phyloP scores from a whole-genome alignment of 2,329 filamentous ascomycete species.

The Fusarium citri region DNA sequence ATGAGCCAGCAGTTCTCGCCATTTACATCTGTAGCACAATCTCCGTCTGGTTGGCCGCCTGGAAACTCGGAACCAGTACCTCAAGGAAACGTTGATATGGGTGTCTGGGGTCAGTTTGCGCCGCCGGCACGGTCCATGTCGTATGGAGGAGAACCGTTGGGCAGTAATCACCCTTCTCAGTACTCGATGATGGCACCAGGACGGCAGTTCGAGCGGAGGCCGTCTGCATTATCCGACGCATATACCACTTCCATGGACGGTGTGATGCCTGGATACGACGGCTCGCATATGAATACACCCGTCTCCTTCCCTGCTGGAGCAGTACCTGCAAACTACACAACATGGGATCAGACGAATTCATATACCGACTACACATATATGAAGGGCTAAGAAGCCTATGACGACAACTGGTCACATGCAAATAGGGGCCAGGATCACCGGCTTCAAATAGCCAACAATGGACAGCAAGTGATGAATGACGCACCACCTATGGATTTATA shows the following conservation, averaged over 20 bases:
- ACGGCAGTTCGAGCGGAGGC: constrained; percentile 58
- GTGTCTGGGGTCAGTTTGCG: constrained; percentile 57
- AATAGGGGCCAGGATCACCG: constrained; percentile 19
- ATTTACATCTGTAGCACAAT: constrained; percentile 58
- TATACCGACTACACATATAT: constrained; percentile 50
- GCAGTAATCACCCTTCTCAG: constrained; percentile 51
- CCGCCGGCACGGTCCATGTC: constrained; percentile 61
- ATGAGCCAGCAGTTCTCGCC: constrained; percentile 63
- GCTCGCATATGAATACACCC: constrained; percentile 47
- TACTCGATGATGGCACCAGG: constrained; percentile 57
- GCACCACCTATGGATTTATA: constrained; percentile 21
- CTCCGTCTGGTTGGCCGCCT: constrained; percentile 57
- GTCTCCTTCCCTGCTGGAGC: constrained; percentile 54
- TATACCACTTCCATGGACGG: constrained; percentile 57
- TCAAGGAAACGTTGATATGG: constrained; percentile 56
- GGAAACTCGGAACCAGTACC: constrained; percentile 52
- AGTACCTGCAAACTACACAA: constrained; percentile 53
- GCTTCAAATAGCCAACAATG: constrained; percentile 17
- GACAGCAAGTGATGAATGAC: constrained; percentile 27
- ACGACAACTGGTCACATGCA: constrained; percentile 51
- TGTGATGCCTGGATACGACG: constrained; percentile 52
- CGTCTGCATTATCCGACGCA: constrained; percentile 57
- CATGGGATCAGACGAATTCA: constrained; percentile 59
- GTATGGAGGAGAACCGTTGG: constrained; percentile 58
- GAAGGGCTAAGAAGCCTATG: constrained; percentile 54